Evolutionary conservation across 2,329 filamentous ascomycete genomes (phyloP).

Genomic region (Aureobasidium sp.): DNA sequence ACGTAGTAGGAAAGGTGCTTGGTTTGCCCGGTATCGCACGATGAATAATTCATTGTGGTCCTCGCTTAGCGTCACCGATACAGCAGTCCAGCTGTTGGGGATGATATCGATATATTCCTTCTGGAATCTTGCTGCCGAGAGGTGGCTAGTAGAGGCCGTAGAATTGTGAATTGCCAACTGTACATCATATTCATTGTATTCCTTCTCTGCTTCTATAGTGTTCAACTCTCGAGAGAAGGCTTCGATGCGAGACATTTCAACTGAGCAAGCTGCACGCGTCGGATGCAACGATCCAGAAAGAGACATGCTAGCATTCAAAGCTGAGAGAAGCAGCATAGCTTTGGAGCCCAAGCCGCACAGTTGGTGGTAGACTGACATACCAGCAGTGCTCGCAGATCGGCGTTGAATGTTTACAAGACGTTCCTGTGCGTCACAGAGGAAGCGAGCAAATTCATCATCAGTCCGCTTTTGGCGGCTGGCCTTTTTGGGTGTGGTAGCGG

Average conservation of each 20-base stretch:
- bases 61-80: slow-evolving; percentile 80
- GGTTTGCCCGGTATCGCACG: slow-evolving; percentile 70
- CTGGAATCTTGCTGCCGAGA: slow-evolving; percentile 53
- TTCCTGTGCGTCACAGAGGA: slow-evolving; percentile 59
- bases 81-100: slow-evolving; percentile 72
- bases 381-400: slow-evolving; percentile 47
- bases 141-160: not conserved
- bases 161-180: not conserved
- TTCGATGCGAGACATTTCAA: slow-evolving; percentile 17
- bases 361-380: slow-evolving; percentile 49
- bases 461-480: slow-evolving; percentile 5
- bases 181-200: not conserved
- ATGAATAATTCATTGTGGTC: slow-evolving; percentile 78
- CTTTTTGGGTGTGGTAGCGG: slow-evolving; percentile 14
- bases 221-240: slow-evolving; percentile 2
- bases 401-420: slow-evolving; percentile 58
- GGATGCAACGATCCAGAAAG: slow-evolving; percentile 32
- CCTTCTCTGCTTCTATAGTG: slow-evolving; percentile 7
- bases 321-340: slow-evolving; percentile 35
- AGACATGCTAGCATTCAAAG: slow-evolving; percentile 26
- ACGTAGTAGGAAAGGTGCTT: slow-evolving; percentile 77
- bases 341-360: slow-evolving; percentile 31
- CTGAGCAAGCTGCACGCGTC: slow-evolving; percentile 34
- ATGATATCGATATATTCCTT: slow-evolving; percentile 78
- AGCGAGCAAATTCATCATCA: slow-evolving; percentile 46